These are phyloP conservation scores for Bassia scoparia DNA, from an alignment of 148 eudicot genomes.

Conservation along the genomic window DNA sequence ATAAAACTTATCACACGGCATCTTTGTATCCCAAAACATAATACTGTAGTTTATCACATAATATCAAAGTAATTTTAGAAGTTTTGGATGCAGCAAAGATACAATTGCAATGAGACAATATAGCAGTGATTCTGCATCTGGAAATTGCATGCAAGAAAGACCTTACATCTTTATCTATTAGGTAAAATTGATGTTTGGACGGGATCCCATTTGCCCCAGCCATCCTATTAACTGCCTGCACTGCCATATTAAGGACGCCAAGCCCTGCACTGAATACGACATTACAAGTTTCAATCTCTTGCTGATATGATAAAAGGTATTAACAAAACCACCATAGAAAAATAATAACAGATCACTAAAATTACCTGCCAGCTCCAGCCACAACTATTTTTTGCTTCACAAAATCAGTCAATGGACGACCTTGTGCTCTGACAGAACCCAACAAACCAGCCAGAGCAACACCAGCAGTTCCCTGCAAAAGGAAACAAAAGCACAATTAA, in stretches of 20 bases:
- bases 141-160: conserved; percentile 7
- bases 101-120: conserved; percentile 6
- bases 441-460: conserved; percentile 95
- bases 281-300: conserved; percentile 17
- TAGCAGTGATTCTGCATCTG: conserved; percentile 9
- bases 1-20: neutral
- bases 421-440: conserved; percentile 96
- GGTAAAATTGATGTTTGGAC: conserved; percentile 77
- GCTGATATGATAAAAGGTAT: neutral
- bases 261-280: conserved; percentile 89
- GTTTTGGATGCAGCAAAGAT: neutral
- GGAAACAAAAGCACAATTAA: neutral
- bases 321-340: neutral
- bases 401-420: conserved; percentile 80
- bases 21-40: neutral
- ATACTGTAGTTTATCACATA: no score
- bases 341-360: neutral
- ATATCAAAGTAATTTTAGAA: no score
- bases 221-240: conserved; percentile 78
- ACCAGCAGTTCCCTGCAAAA: conserved; percentile 90
- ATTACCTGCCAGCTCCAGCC: conserved; percentile 97
- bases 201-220: conserved; percentile 47
- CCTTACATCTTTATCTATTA: conserved; percentile 84
- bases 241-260: conserved; percentile 92
- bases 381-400: conserved; percentile 88